phyloP scores from a whole-genome alignment of 495 filamentous ascomycete genomes.

The Annulohypoxylon bovei region DNA sequence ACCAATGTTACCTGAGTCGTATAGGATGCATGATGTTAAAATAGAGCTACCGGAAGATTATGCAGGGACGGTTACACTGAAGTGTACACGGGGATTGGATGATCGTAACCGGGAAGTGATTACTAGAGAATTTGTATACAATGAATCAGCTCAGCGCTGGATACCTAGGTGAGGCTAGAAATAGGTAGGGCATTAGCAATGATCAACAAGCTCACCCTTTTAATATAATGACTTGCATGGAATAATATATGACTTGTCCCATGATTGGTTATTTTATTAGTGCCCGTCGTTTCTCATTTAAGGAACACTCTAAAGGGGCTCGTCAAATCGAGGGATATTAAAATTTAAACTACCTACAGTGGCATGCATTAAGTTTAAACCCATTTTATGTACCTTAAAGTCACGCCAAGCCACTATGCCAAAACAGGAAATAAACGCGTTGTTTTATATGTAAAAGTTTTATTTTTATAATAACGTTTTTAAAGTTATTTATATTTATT shows the following conservation, averaged over 20 bases:
- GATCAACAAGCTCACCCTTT: not conserved
- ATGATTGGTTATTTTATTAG: not conserved
- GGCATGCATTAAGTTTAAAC: no score
- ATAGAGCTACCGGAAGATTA: constrained; percentile 30
- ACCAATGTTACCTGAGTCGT: constrained; percentile 18
- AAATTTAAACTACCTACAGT: no score
- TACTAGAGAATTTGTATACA: constrained; percentile 22
- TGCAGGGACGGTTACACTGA: constrained; percentile 16
- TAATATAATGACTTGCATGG: not conserved
- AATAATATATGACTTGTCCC: not conserved
- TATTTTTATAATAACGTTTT: no score
- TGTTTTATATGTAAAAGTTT: no score
- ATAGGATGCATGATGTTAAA: constrained; percentile 31
- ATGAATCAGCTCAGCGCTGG: constrained; percentile 20
- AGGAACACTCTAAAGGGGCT: not conserved
- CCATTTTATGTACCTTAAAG: no score
- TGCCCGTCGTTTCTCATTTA: not conserved
- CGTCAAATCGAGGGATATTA: not conserved
- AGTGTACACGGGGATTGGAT: constrained; percentile 14
- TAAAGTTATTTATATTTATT: no score
- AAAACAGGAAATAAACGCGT: no score
- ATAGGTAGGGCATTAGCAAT: not conserved
- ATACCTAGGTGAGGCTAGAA: not conserved
- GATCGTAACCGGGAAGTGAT: constrained; percentile 20
- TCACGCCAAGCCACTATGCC: no score